Evolutionary conservation across 2,329 filamentous ascomycete genomes (phyloP).

Genomic region (Harringtonia lauricola): DNA sequence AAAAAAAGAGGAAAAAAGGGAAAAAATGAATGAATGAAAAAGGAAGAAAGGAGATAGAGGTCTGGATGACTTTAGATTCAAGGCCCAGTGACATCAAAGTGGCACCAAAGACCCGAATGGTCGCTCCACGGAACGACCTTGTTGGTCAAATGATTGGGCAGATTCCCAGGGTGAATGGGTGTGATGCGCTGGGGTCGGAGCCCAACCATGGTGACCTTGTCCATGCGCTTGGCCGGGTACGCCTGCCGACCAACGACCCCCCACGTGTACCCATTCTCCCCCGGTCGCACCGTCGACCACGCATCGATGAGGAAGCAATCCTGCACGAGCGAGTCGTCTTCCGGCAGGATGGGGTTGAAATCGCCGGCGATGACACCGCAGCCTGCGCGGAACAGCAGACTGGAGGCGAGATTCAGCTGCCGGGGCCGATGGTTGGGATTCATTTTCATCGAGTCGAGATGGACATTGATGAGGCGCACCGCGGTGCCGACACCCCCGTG

Average conservation of each 20-base stretch:
- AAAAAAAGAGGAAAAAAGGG: too few species aligned
- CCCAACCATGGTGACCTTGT: slow-evolving; percentile 23
- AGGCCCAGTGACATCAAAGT: slow-evolving; percentile 3
- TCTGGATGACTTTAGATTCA: too few species aligned
- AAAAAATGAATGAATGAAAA: too few species aligned
- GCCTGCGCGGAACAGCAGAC: slow-evolving; percentile 13
- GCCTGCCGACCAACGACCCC: slow-evolving; percentile 20
- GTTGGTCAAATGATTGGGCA: background rate
- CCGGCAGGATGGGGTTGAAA: slow-evolving; percentile 25
- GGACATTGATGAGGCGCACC: slow-evolving; percentile 21
- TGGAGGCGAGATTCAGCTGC: slow-evolving; percentile 17
- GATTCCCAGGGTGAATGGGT: slow-evolving; percentile 9
- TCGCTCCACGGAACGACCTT: slow-evolving; percentile 8
- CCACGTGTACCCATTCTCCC: slow-evolving; percentile 24
- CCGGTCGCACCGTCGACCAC: slow-evolving; percentile 18
- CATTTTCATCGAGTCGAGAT: background rate
- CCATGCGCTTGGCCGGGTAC: slow-evolving; percentile 23
- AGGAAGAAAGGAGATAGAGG: too few species aligned
- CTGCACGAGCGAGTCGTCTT: slow-evolving; percentile 20
- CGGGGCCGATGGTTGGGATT: background rate
- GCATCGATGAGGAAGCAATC: slow-evolving; percentile 23
- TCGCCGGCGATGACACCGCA: slow-evolving; percentile 26
- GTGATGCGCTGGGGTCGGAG: slow-evolving; percentile 13
- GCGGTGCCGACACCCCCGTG: slow-evolving; percentile 10
- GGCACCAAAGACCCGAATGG: slow-evolving; percentile 9